Evolutionary conservation across 2,329 filamentous ascomycete species (phyloP).

Genomic region (Fusarium tjaetaba): DNA sequence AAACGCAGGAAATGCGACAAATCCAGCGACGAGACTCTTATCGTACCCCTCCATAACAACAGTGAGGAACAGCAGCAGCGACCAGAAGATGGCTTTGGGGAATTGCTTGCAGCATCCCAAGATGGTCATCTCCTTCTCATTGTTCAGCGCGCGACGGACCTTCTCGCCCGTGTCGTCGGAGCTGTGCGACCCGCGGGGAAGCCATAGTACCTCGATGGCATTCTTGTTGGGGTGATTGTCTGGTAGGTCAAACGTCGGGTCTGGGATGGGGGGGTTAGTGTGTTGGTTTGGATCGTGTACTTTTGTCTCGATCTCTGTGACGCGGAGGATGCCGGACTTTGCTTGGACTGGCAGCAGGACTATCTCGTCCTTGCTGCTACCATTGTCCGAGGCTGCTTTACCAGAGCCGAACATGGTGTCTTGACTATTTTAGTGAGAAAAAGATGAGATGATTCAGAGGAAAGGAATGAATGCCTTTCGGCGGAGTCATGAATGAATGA

Average conservation of each 20-base stretch:
- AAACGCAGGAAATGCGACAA: conserved; percentile 28
- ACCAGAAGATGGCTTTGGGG: conserved; percentile 37
- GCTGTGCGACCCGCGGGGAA: conserved; percentile 31
- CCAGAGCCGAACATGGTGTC: conserved; percentile 27
- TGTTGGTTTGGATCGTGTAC: conserved; percentile 17
- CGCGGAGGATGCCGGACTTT: conserved; percentile 26
- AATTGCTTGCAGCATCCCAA: conserved; percentile 25
- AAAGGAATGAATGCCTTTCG: conserved; percentile 37
- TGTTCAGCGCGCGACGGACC: conserved; percentile 28
- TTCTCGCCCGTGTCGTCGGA: conserved; percentile 34
- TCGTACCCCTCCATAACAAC: conserved; percentile 39
- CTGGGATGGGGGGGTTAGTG: conserved; percentile 4
- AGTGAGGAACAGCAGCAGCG: conserved; percentile 32
- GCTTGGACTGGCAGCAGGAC: conserved; percentile 24
- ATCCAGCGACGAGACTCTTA: conserved; percentile 26
- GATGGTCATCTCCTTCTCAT: conserved; percentile 36
- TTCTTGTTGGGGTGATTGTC: conserved; percentile 28
- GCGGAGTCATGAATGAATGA: conserved; percentile 16
- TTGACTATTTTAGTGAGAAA: neutral
- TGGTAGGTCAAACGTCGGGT: conserved; percentile 19
- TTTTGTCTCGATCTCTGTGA: conserved; percentile 34
- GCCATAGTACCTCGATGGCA: conserved; percentile 31
- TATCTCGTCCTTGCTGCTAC: conserved; percentile 36
- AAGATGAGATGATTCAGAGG: neutral
- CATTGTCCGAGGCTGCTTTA: conserved; percentile 26